phyloP scores from a whole-genome alignment of 441 rosid genomes.

The Erodium moschatum region DNA sequence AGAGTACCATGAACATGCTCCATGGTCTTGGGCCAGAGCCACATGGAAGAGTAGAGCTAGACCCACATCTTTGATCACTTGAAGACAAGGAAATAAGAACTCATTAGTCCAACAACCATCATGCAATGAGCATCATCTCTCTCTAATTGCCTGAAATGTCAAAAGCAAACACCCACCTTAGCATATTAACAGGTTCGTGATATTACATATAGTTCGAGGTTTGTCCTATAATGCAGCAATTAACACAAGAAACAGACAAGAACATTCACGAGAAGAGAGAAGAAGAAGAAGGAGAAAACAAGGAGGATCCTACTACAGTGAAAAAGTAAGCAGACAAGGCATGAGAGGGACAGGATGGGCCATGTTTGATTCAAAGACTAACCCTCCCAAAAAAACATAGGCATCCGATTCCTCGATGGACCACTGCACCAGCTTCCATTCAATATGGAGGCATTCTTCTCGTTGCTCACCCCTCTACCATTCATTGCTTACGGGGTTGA shows the following conservation, averaged over 20 bases:
- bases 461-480: not conserved
- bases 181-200: too few species aligned
- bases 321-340: not conserved
- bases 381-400: not conserved
- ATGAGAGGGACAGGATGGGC: not conserved
- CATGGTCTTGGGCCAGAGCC: too few species aligned
- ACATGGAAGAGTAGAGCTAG: not conserved
- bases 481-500: not conserved
- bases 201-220: too few species aligned
- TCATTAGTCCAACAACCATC: not conserved
- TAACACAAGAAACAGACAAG: not conserved
- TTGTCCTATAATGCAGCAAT: too few species aligned
- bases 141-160: not conserved
- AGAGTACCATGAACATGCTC: too few species aligned
- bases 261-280: not conserved
- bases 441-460: not conserved
- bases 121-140: not conserved
- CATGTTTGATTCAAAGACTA: not conserved
- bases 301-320: not conserved
- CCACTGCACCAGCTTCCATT: not conserved
- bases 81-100: not conserved
- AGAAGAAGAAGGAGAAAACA: too few species aligned
- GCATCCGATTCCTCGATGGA: not conserved
- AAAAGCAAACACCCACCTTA: not conserved
- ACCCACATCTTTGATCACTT: not conserved